Evolutionary conservation across 306 rosid genomes (phyloP).

Genomic region (Fragaria iinumae): DNA sequence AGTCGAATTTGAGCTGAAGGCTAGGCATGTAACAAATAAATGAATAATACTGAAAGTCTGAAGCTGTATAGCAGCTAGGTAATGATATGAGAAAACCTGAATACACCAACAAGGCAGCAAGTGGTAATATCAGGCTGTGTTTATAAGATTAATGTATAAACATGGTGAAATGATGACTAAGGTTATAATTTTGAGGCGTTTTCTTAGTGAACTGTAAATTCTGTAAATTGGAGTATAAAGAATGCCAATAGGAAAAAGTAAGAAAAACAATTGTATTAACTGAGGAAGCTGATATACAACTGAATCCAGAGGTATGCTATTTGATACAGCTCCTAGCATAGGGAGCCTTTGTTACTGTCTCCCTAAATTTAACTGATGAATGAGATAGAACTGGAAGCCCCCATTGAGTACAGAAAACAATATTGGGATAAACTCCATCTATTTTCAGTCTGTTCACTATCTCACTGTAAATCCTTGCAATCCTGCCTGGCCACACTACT

Average conservation of each 20-base stretch:
- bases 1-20: neutral
- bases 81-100: neutral
- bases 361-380: slow-evolving; percentile 35
- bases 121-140: neutral
- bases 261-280: neutral
- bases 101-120: neutral
- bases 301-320: slow-evolving; percentile 3
- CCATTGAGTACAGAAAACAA: slow-evolving; percentile 59
- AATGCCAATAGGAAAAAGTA: neutral
- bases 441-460: slow-evolving; percentile 41
- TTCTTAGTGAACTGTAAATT: slow-evolving; percentile 1
- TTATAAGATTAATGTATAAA: neutral
- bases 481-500: slow-evolving; percentile 36
- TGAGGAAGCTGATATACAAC: neutral
- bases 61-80: neutral
- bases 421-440: slow-evolving; percentile 38
- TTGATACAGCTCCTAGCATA: slow-evolving; percentile 6
- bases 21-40: neutral
- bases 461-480: slow-evolving; percentile 45
- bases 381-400: slow-evolving; percentile 68
- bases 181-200: neutral
- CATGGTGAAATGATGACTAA: neutral
- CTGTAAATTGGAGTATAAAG: neutral
- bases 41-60: neutral
- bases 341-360: neutral